These are phyloP conservation scores for Albugo laibachii DNA, from an alignment of 352 stramenopile species.

Conservation along the genomic window DNA sequence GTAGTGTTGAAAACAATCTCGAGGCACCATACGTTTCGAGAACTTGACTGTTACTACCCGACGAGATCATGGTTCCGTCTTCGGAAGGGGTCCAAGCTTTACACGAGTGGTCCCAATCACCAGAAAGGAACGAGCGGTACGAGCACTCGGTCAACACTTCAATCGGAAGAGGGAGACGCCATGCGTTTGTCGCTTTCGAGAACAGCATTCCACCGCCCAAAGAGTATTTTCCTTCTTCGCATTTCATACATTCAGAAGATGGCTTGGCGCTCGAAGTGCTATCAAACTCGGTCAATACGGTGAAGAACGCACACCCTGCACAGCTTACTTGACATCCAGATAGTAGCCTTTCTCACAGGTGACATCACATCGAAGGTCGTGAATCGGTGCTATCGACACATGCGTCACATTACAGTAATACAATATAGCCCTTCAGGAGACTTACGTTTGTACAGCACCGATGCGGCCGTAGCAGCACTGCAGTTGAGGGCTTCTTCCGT, in stretches of 20 bases:
- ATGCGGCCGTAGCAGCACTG: constrained; percentile 11
- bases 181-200: constrained; percentile 44
- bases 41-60: constrained; percentile 49
- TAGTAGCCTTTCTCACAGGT: constrained; percentile 46
- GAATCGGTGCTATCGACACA: constrained; percentile 27
- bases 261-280: constrained; percentile 36
- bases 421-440: neutral
- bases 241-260: constrained; percentile 53
- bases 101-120: constrained; percentile 57
- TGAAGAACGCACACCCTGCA: neutral
- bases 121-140: constrained; percentile 55
- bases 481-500: constrained; percentile 29
- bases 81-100: constrained; percentile 34
- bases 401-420: neutral
- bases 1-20: constrained; percentile 52
- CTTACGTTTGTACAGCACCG: neutral
- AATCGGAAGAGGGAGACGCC: constrained; percentile 28
- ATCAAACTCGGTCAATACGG: neutral
- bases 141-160: constrained; percentile 53
- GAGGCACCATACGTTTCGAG: constrained; percentile 35
- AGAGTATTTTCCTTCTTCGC: constrained; percentile 50
- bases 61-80: constrained; percentile 38
- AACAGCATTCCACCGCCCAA: constrained; percentile 53
- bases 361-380: constrained; percentile 44
- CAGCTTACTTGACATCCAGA: constrained; percentile 53